Conservation (phyloP, 2,329 filamentous ascomycete genomes). For the Pseudogymnoascus sp. region DNA sequence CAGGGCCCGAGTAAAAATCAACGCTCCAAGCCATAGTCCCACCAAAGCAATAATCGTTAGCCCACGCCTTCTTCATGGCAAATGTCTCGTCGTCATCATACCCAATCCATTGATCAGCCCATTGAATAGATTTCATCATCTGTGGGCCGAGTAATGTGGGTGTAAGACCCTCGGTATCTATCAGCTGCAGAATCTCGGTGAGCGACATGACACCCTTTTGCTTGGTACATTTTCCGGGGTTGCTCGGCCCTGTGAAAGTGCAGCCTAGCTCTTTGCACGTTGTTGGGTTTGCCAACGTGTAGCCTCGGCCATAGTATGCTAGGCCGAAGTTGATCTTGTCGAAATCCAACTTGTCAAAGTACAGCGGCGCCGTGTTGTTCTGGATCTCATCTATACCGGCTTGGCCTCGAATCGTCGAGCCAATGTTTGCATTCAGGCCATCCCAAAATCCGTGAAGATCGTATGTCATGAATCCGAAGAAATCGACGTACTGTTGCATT, state of each 20-base stretch:
- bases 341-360: conserved; percentile 34
- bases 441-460: conserved; percentile 40
- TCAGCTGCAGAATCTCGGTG: conserved; percentile 30
- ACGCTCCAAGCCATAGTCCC: conserved; percentile 26
- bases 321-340: conserved; percentile 40
- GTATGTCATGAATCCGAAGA: conserved; percentile 32
- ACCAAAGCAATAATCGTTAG: conserved; percentile 24
- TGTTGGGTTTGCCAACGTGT: conserved; percentile 24
- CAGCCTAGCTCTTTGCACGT: conserved; percentile 19
- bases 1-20: conserved; percentile 21
- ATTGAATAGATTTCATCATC: conserved; percentile 14
- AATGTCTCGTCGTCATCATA: conserved; percentile 27
- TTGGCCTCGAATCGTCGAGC: conserved; percentile 31
- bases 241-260: conserved; percentile 18
- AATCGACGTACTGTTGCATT: conserved; percentile 26
- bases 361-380: conserved; percentile 32
- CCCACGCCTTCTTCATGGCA: conserved; percentile 21
- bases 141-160: not conserved
- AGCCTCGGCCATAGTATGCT: conserved; percentile 41
- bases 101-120: conserved; percentile 25
- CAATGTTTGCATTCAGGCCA: conserved; percentile 25
- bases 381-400: conserved; percentile 38
- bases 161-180: conserved; percentile 7
- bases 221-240: conserved; percentile 22
- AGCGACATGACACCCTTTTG: conserved; percentile 28